Evolutionary conservation across 208 protist genomes (phyloP), one percentile per base, ranked within the genome.

Genomic region (Wallacemonas sp.): DNA sequence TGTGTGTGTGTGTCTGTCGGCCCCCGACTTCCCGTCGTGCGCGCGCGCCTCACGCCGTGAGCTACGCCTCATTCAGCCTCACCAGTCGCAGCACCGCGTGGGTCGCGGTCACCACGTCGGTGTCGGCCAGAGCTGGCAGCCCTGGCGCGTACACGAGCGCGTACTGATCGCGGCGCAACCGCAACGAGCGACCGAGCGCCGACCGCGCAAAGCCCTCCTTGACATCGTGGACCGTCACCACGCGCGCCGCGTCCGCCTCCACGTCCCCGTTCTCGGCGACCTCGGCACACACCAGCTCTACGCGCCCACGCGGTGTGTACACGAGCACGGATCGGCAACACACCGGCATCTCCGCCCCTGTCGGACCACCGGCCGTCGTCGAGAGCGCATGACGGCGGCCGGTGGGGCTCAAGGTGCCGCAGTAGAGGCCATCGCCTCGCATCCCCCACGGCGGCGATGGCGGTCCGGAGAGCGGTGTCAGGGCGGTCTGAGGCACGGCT

Each of bases 61-160:
- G 29, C 26, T 59, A 41, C 4, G 28, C 52, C n/a, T 59, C 52
- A 18, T 59, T 20, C 5, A 59, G 11, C 62, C 46, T 61, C 28
- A 63, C 32, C 22, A 86, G 62, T 38, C 80, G 74, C 65, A 88
- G 44, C 20, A 92, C 80, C 0, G 67, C 79, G 23, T 83, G 79
- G 16, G 33, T 44, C 41, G 49, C 22, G n/a, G 61, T 23, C 14
- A 88, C 31, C 7, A 77, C 38, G 3, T 41, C 66, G 4, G 31
- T 38, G 12, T 85, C 86, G 5, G 39, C 31, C 42, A 88, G 36
- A 2, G 55, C 7, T 7, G 74, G 67, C 8, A 50, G 23, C n/a
- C 65, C 57, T 16, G 81, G 81, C 10, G 70, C 77, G 59, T 87
- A 87, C 14, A 41, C 52, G n/a, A 89, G 65, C 28, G 22, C 32